Percentiles rank a stretch among this genome's conserved stretches.
These are phyloP conservation scores for Phialocephala sp. DNA, from an alignment of 2,329 filamentous ascomycete species.

Conservation along the genomic window DNA sequence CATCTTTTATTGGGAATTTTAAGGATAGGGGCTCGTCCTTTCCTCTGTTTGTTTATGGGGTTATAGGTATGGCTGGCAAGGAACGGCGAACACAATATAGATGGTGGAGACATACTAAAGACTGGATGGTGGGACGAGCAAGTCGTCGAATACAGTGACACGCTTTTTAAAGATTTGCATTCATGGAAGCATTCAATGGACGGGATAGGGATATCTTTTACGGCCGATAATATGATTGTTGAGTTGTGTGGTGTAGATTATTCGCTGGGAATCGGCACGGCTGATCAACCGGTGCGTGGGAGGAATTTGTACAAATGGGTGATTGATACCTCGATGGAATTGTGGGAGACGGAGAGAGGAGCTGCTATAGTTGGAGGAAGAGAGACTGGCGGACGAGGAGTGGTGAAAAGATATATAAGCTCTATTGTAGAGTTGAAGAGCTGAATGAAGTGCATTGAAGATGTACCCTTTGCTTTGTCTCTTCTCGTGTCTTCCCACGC, in stretches of 20 bases:
- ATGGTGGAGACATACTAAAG: conserved; percentile 17
- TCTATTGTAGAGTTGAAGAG: conserved; percentile 10
- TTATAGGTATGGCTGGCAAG: conserved; percentile 2
- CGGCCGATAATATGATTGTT: conserved; percentile 20
- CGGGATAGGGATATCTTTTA: conserved; percentile 9
- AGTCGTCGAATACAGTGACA: conserved; percentile 10
- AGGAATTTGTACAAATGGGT: conserved; percentile 20
- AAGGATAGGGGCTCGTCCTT: background rate
- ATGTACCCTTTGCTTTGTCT: background rate
- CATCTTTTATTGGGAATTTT: conserved; percentile 5
- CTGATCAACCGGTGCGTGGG: background rate
- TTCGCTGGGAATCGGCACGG: background rate
- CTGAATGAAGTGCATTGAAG: conserved; percentile 9
- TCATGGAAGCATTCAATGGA: background rate
- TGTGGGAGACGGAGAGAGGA: background rate
- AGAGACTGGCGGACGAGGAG: background rate
- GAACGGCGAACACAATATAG: conserved; percentile 17
- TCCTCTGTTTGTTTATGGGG: conserved; percentile 9
- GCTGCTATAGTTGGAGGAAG: background rate
- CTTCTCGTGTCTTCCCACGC: background rate
- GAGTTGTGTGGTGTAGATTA: conserved; percentile 13
- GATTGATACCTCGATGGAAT: conserved; percentile 2
- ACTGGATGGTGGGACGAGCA: conserved; percentile 18
- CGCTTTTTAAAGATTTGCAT: background rate
- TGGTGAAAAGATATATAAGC: background rate